phyloP scores from a whole-genome alignment of 2,329 filamentous ascomycete species.

The Neospermospora avenae region DNA sequence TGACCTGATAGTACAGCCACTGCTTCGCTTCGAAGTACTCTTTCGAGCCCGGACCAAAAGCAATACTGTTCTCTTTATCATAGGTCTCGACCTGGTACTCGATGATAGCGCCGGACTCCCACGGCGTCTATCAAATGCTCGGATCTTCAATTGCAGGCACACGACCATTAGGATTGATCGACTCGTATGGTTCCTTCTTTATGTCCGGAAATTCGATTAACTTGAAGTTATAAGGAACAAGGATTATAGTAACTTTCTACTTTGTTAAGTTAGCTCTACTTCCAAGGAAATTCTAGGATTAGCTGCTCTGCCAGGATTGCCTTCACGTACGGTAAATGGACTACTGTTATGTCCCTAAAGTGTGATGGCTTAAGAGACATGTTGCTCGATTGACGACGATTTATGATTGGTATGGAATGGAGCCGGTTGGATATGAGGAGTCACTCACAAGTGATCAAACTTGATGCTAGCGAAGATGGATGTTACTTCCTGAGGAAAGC shows the following conservation, averaged over 20 bases:
- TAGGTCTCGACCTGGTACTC: slow-evolving; percentile 42
- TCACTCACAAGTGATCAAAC: too few relatives aligned
- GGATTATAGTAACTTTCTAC: slow-evolving; percentile 42
- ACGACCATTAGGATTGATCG: slow-evolving; percentile 32
- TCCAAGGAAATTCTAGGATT: not conserved
- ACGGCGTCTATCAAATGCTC: slow-evolving; percentile 41
- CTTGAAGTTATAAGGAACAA: slow-evolving; percentile 40
- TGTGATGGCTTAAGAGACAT: too few relatives aligned
- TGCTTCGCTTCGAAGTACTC: slow-evolving; percentile 36
- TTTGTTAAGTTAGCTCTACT: not conserved
- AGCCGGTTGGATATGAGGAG: too few relatives aligned
- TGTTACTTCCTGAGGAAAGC: too few relatives aligned
- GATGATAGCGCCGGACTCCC: slow-evolving; percentile 46
- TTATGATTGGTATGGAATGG: too few relatives aligned
- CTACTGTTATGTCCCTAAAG: too few relatives aligned
- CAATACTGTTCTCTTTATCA: slow-evolving; percentile 38
- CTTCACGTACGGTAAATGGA: not conserved
- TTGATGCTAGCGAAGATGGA: too few relatives aligned
- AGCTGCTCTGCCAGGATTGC: not conserved
- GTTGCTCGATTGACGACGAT: too few relatives aligned
- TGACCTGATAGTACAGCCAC: slow-evolving; percentile 39
- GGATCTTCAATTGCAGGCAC: slow-evolving; percentile 38
- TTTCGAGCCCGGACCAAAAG: slow-evolving; percentile 31
- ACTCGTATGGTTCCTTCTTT: slow-evolving; percentile 39
- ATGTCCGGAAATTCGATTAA: slow-evolving; percentile 38